Evolutionary conservation across 805 yeast species (phyloP), one percentile per base, ranked within the genome.

Genomic region (Candida anglica): DNA sequence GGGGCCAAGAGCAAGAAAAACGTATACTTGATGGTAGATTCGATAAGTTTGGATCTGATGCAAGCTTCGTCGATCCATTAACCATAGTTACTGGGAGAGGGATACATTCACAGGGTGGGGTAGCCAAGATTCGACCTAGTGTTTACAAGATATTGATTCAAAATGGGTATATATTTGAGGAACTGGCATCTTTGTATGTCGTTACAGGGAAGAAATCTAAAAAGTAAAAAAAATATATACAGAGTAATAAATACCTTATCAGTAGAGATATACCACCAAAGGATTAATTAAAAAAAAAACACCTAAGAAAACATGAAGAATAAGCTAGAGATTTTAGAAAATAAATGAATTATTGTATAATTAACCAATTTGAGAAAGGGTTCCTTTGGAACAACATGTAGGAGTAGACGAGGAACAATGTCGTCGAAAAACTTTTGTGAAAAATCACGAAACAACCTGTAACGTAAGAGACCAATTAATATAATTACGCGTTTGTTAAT

Each of bases 31-130:
- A 63, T 15, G 76, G 77, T 0, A 62, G 55, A 4, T 47, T 64
- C 16, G 37, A 53, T 4, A 40, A 50, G 18, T 55, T 50, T 33
- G 63, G 69, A 2, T 38, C 58, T 0, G 54, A 52, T 19, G 79
- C 69, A 0, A 36, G 46, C 8, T 61, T 63, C 49, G 65, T 73
- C 1, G 60, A 54, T 1, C 72, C 75, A 0, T 46, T 81, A 6
- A 50, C 39, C 1, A 56, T 83, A 0, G 56, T 82, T 9, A 81
- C 91, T 0, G 91, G 93, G 0, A 56, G 86, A 42, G 93, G 93
- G 0, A 46, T 79, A 5, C 93, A 84, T 52, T 79, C 86, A 29
- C 62, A 50, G 1, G 75, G 73, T 4, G 86, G 87, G 0, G 48
- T 60, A 2, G 64, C 83, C 1, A 69, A 60, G 38, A 65, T 83